phyloP scores from a whole-genome alignment of 441 rosid species.

The Pelargonium australe region DNA sequence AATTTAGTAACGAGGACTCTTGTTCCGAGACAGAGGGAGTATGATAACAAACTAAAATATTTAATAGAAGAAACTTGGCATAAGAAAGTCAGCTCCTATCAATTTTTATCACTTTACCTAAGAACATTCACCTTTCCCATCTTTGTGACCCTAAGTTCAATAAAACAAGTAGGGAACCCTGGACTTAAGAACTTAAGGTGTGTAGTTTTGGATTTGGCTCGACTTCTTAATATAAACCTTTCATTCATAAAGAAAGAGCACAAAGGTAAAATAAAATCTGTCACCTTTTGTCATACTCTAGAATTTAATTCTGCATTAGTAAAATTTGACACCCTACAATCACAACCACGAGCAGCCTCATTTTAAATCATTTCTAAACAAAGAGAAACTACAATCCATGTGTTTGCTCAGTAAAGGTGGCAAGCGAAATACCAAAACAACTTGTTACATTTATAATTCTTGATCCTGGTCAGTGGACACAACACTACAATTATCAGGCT shows the following conservation, averaged over 20 bases:
- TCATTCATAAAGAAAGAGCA: neutral
- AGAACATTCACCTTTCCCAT: neutral
- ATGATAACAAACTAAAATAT: neutral
- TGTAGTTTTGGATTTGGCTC: neutral
- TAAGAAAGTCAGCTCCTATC: neutral
- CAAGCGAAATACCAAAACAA: too few relatives aligned
- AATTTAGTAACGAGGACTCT: too few relatives aligned
- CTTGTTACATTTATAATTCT: too few relatives aligned
- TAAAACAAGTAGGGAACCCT: neutral
- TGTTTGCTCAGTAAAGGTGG: too few relatives aligned
- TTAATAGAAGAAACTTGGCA: neutral
- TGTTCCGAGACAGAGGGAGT: neutral
- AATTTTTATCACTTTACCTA: neutral
- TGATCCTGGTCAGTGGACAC: too few relatives aligned
- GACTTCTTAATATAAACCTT: neutral
- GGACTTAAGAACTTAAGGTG: neutral
- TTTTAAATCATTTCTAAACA: neutral
- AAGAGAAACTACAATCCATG: too few relatives aligned
- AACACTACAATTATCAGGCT: too few relatives aligned
- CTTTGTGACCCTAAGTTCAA: too few relatives aligned
- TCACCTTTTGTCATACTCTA: too few relatives aligned
- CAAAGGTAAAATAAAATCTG: neutral
- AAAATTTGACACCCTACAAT: neutral
- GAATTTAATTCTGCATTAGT: neutral
- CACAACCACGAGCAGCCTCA: neutral